Evolutionary conservation across 1,139 yeast species (phyloP).

Genomic region (Pneumocystis jirovecii): DNA sequence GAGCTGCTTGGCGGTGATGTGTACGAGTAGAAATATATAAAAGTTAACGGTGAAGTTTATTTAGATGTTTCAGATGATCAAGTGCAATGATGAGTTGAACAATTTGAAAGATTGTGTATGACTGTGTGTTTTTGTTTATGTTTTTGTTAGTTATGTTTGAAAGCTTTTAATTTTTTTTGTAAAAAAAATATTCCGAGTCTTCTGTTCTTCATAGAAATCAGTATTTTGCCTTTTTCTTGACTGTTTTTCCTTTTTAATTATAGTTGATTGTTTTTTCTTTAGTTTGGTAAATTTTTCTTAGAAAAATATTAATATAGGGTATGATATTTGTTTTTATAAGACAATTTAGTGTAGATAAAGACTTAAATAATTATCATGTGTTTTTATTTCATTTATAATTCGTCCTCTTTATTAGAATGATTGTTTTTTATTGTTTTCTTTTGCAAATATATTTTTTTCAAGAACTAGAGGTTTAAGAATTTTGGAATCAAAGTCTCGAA

Average conservation of each 20-base stretch:
- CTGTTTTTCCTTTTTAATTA: too few relatives aligned
- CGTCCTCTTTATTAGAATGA: background rate
- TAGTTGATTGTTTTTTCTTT: too few relatives aligned
- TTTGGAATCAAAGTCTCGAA: constrained; percentile 81
- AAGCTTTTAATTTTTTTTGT: too few relatives aligned
- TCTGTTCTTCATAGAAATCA: too few relatives aligned
- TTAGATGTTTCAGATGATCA: background rate
- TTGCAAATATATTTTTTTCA: constrained; percentile 29
- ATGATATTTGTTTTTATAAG: too few relatives aligned
- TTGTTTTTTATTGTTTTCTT: background rate
- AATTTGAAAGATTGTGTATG: background rate
- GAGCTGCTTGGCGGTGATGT: background rate
- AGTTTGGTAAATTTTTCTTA: too few relatives aligned
- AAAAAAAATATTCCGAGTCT: too few relatives aligned
- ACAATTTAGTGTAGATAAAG: background rate
- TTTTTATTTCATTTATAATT: background rate
- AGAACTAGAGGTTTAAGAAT: constrained; percentile 89
- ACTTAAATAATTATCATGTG: background rate
- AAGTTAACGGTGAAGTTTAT: background rate
- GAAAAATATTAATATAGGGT: too few relatives aligned
- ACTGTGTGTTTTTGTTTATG: background rate
- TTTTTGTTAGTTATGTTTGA: too few relatives aligned
- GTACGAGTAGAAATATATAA: background rate
- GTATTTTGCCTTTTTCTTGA: too few relatives aligned
- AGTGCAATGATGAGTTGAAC: background rate